Conservation (phyloP, 805 yeast genomes). For the Candida ipomoeae region DNA sequence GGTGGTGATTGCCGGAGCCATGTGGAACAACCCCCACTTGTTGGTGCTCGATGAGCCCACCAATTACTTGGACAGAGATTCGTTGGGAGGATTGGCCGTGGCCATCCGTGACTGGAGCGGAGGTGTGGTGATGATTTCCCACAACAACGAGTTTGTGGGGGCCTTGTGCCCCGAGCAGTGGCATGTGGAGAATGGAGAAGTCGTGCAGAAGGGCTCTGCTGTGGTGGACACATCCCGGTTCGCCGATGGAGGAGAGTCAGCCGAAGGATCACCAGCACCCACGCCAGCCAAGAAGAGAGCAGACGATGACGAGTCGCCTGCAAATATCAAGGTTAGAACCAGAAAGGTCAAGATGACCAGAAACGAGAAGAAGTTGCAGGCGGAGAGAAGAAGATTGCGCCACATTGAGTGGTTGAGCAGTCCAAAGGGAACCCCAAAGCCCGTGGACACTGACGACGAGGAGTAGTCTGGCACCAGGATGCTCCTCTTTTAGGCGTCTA, state of each 20-base stretch:
- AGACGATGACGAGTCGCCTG: slow-evolving; percentile 85
- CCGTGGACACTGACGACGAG: slow-evolving; percentile 91
- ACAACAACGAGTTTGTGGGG: slow-evolving; percentile 93
- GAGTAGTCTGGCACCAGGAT: slow-evolving; percentile 28
- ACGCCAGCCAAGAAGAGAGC: slow-evolving; percentile 41
- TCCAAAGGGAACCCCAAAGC: slow-evolving; percentile 97
- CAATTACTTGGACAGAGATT: slow-evolving; percentile 95
- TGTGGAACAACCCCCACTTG: slow-evolving; percentile 99
- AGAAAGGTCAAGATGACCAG: slow-evolving; percentile 97
- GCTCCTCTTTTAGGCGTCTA: no score
- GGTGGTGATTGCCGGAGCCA: slow-evolving; percentile 98
- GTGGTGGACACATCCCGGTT: slow-evolving; percentile 75
- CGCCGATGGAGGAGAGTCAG: slow-evolving; percentile 67
- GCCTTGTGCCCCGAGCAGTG: slow-evolving; percentile 98
- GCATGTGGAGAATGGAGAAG: slow-evolving; percentile 90
- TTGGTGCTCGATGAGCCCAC: slow-evolving; percentile 97
- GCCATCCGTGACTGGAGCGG: slow-evolving; percentile 98
- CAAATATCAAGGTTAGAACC: slow-evolving; percentile 86
- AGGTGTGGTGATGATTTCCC: slow-evolving; percentile 98
- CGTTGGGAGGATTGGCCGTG: slow-evolving; percentile 93
- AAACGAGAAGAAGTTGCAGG: slow-evolving; percentile 89
- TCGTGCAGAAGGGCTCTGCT: slow-evolving; percentile 77
- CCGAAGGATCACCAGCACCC: slow-evolving; percentile 38
- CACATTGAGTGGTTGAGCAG: slow-evolving; percentile 91
- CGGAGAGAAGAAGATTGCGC: slow-evolving; percentile 90